These are phyloP conservation scores for Aspergillus pseudonomiae DNA, from an alignment of 2,329 filamentous ascomycete genomes.

Conservation along the genomic window DNA sequence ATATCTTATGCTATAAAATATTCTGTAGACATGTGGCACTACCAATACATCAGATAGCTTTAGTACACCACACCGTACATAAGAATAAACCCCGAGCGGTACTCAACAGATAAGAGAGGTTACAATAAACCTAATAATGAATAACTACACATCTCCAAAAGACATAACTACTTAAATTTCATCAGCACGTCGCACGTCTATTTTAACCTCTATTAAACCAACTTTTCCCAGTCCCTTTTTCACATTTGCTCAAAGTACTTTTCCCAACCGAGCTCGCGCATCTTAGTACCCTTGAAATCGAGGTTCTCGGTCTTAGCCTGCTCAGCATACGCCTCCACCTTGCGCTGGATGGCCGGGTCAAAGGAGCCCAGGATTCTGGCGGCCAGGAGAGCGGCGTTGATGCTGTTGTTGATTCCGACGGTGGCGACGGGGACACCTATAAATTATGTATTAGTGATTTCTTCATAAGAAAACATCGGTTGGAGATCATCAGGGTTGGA, in stretches of 20 bases:
- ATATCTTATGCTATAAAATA: not conserved
- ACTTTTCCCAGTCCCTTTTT: constrained; percentile 7
- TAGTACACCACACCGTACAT: not conserved
- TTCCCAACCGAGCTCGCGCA: constrained; percentile 48
- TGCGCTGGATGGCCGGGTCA: constrained; percentile 44
- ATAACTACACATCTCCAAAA: not conserved
- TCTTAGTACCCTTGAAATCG: constrained; percentile 46
- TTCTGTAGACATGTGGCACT: not conserved
- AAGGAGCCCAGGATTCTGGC: constrained; percentile 66
- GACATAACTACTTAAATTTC: constrained; percentile 4
- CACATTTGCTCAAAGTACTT: constrained; percentile 50
- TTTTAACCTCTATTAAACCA: constrained; percentile 7
- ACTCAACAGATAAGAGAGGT: not conserved
- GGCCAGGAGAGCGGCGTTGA: constrained; percentile 74
- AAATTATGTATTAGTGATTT: constrained; percentile 28
- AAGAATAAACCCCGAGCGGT: not conserved
- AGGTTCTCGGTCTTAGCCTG: constrained; percentile 46
- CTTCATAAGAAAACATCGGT: not conserved
- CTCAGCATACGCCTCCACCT: constrained; percentile 48
- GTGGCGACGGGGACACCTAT: constrained; percentile 72
- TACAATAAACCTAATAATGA: not conserved
- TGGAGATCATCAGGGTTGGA: constrained; percentile 14
- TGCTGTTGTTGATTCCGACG: constrained; percentile 78
- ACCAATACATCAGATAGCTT: no score
- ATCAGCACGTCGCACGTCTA: constrained; percentile 5